Conservation (phyloP, 371 early-diverging fungal species). For the Apophysomyces variabilis region DNA sequence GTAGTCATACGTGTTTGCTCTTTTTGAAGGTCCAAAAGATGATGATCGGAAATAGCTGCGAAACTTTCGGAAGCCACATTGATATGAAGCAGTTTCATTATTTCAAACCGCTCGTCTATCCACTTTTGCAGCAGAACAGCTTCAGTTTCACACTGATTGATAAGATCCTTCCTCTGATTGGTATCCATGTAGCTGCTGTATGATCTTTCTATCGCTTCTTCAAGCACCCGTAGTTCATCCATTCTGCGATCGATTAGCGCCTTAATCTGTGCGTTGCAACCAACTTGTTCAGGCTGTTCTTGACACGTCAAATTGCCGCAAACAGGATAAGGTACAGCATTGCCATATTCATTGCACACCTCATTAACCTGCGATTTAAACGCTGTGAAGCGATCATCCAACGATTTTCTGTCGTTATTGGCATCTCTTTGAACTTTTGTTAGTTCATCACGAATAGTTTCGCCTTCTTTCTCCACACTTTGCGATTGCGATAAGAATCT, state of each 20-base stretch:
- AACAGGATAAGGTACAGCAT: slow-evolving; percentile 39
- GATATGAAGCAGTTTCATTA: slow-evolving; percentile 33
- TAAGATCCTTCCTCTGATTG: slow-evolving; percentile 15
- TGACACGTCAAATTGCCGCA: slow-evolving; percentile 29
- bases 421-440: slow-evolving; percentile 7
- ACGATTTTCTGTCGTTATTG: neutral
- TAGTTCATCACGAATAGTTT: slow-evolving; percentile 27
- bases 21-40: slow-evolving; percentile 28
- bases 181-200: slow-evolving; percentile 4
- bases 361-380: slow-evolving; percentile 32
- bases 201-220: slow-evolving; percentile 19
- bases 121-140: slow-evolving; percentile 34
- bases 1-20: slow-evolving; percentile 19
- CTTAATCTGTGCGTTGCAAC: slow-evolving; percentile 22
- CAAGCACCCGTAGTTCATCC: slow-evolving; percentile 25
- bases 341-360: slow-evolving; percentile 38
- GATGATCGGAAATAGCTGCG: slow-evolving; percentile 14
- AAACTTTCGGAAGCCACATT: slow-evolving; percentile 45
- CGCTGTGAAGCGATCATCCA: slow-evolving; percentile 30
- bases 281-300: slow-evolving; percentile 17
- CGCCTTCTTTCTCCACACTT: slow-evolving; percentile 25
- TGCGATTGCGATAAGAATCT: slow-evolving; percentile 15
- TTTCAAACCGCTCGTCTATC: slow-evolving; percentile 38
- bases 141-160: slow-evolving; percentile 35
- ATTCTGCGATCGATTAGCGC: slow-evolving; percentile 35